Conservation (phyloP, 495 filamentous ascomycete genomes). For the Collariella sp. region DNA sequence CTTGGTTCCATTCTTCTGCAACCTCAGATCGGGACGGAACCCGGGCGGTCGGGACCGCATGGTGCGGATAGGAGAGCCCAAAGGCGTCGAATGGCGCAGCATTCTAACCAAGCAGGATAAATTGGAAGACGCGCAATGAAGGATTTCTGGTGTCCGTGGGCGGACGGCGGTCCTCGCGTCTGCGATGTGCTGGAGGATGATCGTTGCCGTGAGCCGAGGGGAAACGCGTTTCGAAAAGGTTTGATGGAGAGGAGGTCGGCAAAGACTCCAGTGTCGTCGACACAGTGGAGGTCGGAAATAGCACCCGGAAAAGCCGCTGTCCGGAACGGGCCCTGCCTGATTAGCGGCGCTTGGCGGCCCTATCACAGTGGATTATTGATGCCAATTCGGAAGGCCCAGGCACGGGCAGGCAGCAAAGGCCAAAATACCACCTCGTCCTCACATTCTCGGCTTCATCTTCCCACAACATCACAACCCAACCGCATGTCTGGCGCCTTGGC, state of each 20-base stretch:
- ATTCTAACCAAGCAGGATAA: neutral
- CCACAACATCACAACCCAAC: neutral
- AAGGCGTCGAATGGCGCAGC: neutral
- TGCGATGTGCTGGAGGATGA: neutral
- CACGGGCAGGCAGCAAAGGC: constrained; percentile 8
- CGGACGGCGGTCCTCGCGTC: neutral
- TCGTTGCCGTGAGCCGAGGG: no score
- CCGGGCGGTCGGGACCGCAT: constrained; percentile 2
- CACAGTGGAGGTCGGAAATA: neutral
- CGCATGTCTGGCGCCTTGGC: neutral
- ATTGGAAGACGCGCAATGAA: neutral
- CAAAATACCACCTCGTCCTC: neutral
- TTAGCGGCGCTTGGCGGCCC: neutral
- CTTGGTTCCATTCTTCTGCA: neutral
- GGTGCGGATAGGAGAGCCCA: neutral
- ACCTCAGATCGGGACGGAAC: neutral
- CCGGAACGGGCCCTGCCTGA: neutral
- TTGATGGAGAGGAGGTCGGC: neutral
- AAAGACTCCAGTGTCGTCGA: neutral
- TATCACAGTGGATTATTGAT: neutral
- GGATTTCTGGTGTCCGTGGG: neutral
- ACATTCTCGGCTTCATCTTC: neutral
- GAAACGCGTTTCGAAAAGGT: no score
- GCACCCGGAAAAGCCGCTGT: neutral
- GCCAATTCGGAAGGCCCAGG: constrained; percentile 1